These are phyloP conservation scores for Phytophthora boehmeriae DNA, from an alignment of 352 stramenopile genomes.

Conservation along the genomic window DNA sequence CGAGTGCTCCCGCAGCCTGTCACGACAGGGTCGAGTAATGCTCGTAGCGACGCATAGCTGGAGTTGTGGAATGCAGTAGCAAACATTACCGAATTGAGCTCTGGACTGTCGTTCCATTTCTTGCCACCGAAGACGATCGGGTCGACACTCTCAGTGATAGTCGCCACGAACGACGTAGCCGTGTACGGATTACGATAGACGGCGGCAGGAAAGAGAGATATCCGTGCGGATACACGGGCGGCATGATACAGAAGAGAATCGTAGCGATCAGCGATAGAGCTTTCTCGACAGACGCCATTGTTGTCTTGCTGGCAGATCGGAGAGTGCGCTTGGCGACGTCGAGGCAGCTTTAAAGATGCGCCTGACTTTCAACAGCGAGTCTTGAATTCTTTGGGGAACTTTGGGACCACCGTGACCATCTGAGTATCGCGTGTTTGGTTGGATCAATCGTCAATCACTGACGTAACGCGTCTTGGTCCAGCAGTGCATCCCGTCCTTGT, in stretches of 20 bases:
- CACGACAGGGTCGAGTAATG: constrained; percentile 33
- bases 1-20: constrained; percentile 39
- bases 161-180: constrained; percentile 35
- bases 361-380: too few relatives aligned
- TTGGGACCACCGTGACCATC: too few relatives aligned
- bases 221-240: constrained; percentile 41
- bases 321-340: too few relatives aligned
- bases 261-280: background rate
- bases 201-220: constrained; percentile 45
- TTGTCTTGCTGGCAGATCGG: too few relatives aligned
- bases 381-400: too few relatives aligned
- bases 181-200: constrained; percentile 35
- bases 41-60: constrained; percentile 41
- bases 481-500: too few relatives aligned
- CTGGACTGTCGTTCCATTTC: constrained; percentile 56
- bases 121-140: constrained; percentile 38
- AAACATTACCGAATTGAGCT: constrained; percentile 44
- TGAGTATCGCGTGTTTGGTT: too few relatives aligned
- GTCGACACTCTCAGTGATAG: constrained; percentile 35
- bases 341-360: too few relatives aligned
- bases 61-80: constrained; percentile 33
- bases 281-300: too few relatives aligned
- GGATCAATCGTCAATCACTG: too few relatives aligned
- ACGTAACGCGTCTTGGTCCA: too few relatives aligned
- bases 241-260: background rate